Evolutionary conservation across 2,329 filamentous ascomycete species (phyloP).

Genomic region (Cercospora sp.): DNA sequence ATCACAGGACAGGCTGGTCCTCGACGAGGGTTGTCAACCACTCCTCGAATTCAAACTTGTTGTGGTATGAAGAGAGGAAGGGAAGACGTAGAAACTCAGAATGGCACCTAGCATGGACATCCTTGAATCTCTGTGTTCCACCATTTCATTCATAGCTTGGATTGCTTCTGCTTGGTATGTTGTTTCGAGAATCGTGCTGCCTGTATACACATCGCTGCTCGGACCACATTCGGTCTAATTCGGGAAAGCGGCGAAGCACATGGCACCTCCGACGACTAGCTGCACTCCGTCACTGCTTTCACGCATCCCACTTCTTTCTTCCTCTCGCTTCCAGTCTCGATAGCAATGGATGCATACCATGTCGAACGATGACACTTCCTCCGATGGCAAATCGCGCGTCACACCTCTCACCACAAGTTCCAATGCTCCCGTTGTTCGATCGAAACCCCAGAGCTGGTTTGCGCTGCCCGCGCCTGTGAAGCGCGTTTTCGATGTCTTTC

Average conservation of each 20-base stretch:
- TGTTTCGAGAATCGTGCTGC: background rate
- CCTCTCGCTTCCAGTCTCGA: slow-evolving; percentile 1
- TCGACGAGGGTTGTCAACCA: slow-evolving; percentile 16
- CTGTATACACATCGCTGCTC: background rate
- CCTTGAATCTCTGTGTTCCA: background rate
- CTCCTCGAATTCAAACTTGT: slow-evolving; percentile 11
- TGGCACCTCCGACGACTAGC: slow-evolving; percentile 4
- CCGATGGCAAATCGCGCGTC: slow-evolving; percentile 23
- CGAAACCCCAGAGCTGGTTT: slow-evolving; percentile 39
- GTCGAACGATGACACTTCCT: background rate
- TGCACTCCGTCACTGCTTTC: background rate
- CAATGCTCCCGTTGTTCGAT: background rate
- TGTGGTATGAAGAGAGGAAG: slow-evolving; percentile 9
- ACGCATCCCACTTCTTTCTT: background rate
- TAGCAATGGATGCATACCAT: slow-evolving; percentile 4
- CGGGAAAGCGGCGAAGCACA: slow-evolving; percentile 6
- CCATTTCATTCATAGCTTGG: background rate
- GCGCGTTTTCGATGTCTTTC: slow-evolving; percentile 79
- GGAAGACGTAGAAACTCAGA: slow-evolving; percentile 8
- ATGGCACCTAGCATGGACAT: background rate
- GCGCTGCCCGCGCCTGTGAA: slow-evolving; percentile 73
- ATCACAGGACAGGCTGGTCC: slow-evolving; percentile 3
- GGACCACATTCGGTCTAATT: slow-evolving; percentile 7
- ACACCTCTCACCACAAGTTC: slow-evolving; percentile 1
- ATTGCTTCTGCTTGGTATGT: background rate